Conservation (phyloP, 225 moss, liverwort and hornwort species). For the Polytrichum formosum region DNA sequence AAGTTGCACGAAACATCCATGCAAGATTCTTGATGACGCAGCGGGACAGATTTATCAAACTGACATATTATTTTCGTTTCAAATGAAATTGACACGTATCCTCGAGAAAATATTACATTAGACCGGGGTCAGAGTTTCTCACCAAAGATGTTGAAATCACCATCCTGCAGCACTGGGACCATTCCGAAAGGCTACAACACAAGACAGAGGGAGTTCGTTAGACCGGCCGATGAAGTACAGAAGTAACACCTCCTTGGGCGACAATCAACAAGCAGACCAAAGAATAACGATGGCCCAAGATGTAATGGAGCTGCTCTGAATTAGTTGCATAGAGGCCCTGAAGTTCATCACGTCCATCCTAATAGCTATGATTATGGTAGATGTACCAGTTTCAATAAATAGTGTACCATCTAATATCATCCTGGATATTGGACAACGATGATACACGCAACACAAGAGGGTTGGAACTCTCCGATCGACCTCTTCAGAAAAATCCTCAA, state of each 20-base stretch:
- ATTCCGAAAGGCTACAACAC: slow-evolving; percentile 7
- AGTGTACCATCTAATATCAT: no score
- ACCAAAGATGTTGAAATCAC: slow-evolving; percentile 1
- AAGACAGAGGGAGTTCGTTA: not conserved
- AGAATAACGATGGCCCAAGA: no score
- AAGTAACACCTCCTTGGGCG: no score
- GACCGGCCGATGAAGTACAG: not conserved
- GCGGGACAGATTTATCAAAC: not conserved
- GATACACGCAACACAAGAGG: not conserved
- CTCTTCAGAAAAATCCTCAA: not conserved
- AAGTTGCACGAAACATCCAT: not conserved
- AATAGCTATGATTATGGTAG: no score
- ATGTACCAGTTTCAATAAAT: no score
- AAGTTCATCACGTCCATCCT: no score
- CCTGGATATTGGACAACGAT: not conserved
- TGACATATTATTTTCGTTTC: no score
- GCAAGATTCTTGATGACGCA: not conserved
- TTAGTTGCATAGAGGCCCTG: no score
- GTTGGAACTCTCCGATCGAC: not conserved
- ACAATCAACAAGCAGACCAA: not conserved
- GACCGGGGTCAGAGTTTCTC: not conserved
- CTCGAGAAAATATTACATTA: not conserved
- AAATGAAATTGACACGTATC: no score
- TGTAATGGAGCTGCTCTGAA: no score
- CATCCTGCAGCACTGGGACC: slow-evolving; percentile 7